Percentiles rank a stretch among this genome's conserved stretches.
Conservation (phyloP, 768 basidiomycete species). For the Leccinum aurantiacum region DNA sequence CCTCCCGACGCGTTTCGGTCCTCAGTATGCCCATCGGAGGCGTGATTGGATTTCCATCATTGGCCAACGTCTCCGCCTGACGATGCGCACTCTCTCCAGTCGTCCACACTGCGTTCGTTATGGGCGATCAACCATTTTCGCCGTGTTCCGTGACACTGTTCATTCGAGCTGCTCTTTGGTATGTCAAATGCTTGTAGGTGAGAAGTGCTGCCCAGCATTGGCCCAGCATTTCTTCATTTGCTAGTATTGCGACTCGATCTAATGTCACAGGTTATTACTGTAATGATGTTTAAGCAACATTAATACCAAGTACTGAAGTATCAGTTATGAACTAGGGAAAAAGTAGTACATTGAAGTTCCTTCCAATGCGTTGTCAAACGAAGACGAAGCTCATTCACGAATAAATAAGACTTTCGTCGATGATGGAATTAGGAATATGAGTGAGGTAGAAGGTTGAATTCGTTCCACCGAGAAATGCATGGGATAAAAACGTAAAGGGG, state of each 20-base stretch:
- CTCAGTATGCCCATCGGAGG: not conserved
- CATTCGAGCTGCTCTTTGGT: not conserved
- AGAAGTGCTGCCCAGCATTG: not conserved
- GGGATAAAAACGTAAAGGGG: constrained; percentile 9
- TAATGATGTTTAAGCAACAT: constrained; percentile 35
- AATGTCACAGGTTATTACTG: constrained; percentile 24
- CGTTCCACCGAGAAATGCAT: constrained; percentile 20
- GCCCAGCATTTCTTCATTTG: not conserved
- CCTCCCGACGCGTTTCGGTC: not conserved
- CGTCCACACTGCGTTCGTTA: not conserved
- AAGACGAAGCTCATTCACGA: constrained; percentile 18
- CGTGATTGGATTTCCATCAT: not conserved
- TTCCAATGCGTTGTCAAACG: constrained; percentile 23
- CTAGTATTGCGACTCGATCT: not conserved
- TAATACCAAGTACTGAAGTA: constrained; percentile 25
- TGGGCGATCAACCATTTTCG: not conserved
- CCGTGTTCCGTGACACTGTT: not conserved
- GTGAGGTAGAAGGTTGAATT: constrained; percentile 3
- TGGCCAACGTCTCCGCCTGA: not conserved
- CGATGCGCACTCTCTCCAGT: too few relatives aligned
- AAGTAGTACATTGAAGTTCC: constrained; percentile 33
- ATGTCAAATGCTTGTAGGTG: too few relatives aligned
- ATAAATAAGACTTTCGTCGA: constrained; percentile 16
- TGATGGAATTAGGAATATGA: constrained; percentile 9
- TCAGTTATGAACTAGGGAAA: constrained; percentile 23